Conservation (phyloP, 441 rosid species). For the Erodium moschatum region DNA sequence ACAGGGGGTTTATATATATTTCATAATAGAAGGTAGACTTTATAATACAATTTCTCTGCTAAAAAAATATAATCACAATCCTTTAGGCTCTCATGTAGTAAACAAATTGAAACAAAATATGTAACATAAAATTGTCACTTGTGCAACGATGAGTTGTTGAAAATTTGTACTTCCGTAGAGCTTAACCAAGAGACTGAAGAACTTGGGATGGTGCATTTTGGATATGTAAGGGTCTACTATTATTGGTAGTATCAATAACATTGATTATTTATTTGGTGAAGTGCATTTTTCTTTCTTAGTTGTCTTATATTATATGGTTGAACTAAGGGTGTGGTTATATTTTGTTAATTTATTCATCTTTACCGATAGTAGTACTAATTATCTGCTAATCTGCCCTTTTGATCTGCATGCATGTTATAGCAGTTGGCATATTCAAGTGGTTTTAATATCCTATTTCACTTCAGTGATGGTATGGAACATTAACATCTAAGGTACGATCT, state of each 20-base stretch:
- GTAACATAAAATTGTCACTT: neutral
- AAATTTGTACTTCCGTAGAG: neutral
- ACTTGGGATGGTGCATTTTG: neutral
- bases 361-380: neutral
- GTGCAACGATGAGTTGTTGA: neutral
- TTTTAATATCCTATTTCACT: conserved; percentile 1
- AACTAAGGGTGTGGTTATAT: neutral
- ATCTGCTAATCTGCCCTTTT: conserved; percentile 1
- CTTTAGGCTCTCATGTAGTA: neutral
- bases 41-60: neutral
- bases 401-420: conserved; percentile 5
- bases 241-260: neutral
- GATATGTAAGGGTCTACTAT: neutral
- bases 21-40: neutral
- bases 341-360: neutral
- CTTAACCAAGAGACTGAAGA: neutral
- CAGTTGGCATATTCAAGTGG: neutral
- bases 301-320: neutral
- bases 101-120: neutral
- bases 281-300: neutral
- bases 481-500: conserved; percentile 1
- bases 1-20: neutral
- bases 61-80: neutral
- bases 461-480: neutral
- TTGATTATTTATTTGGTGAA: too few relatives aligned